Base-by-base conservation (phyloP, 2,329 filamentous ascomycete genomes). In the Ceratocystiopsis sp. region DNA sequence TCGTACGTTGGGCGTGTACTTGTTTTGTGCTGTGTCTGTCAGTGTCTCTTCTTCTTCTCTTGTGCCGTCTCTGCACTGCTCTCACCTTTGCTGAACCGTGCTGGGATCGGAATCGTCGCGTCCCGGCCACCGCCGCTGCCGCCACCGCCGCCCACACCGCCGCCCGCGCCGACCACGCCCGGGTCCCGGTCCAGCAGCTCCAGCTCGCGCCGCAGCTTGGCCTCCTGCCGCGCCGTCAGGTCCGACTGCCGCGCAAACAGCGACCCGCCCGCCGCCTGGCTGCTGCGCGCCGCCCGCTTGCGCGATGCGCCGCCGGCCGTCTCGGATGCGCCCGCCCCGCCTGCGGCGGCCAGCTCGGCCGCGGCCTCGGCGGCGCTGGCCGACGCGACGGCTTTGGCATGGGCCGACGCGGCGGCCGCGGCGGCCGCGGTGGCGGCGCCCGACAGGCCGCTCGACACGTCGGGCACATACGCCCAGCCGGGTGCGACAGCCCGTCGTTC, bases 391-490 rank as follows among this genome's bases (percentile, higher is more conserved):
- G 19, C 19, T 21, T 21, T 25, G 67, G 69, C 73, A 49, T 64
- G 61, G 45, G 64, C 69, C 42, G 58, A 52, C 10, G 59, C 60
- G 47, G 60, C 61, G 49, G 66, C 61, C 47, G 68, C 67, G 42
- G 66, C 57, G 41, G 64, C 58, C 51, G 71, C 69, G 11, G 72
- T 68, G 44, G 74, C 69, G 44, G 72, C 68, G 37, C 59, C 71
- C 57, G 46, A 38, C 17, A 73, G 37, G 4, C 35, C 37, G 2
- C 36, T 37, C 35, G 37, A 33, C 35, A 29, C 78, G 56, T 94
- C 84, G 29, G 86, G 78, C 1, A 95, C 84, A 58, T 94, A 94
- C 13, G 85, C 85, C 81, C 86, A 96, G 54, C 89, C 89, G 1
- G 89, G 86, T 1, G 84, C 82, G 38, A 72, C 67, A 38, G 75